Conservation (phyloP, 2,329 filamentous ascomycete species). For the Dothistroma pini region DNA sequence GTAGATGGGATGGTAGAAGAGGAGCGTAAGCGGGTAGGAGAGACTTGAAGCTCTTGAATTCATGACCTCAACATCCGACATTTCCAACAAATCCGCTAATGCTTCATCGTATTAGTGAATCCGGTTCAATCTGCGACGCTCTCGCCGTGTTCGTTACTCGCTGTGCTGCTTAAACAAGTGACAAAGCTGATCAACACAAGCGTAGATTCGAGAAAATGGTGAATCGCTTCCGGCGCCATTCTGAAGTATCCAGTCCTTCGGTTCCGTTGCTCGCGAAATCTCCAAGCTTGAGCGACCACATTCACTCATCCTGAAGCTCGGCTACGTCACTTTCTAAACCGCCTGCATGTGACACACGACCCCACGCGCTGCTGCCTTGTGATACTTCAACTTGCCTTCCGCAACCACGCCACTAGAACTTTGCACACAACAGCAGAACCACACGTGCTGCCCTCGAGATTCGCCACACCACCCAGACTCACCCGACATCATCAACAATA, state of each 20-base stretch:
- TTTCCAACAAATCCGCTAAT: no score
- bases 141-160: no score
- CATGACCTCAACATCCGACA: not conserved
- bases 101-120: no score
- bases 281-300: not conserved
- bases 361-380: not conserved
- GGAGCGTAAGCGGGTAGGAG: constrained; percentile 19
- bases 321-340: not conserved
- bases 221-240: no score
- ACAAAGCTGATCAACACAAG: no score
- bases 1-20: constrained; percentile 57
- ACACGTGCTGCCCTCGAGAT: not conserved
- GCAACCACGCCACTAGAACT: not conserved
- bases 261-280: no score
- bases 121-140: no score
- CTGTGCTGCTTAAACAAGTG: no score
- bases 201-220: no score
- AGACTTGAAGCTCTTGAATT: not conserved
- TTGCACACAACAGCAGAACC: not conserved
- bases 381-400: not conserved
- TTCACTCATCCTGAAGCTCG: not conserved
- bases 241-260: no score
- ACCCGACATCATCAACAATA: constrained; percentile 2
- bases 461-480: not conserved
- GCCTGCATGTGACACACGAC: not conserved